These are phyloP conservation scores for Microdochium trichocladiopsis DNA, from an alignment of 2,329 filamentous ascomycete genomes.

Conservation along the genomic window DNA sequence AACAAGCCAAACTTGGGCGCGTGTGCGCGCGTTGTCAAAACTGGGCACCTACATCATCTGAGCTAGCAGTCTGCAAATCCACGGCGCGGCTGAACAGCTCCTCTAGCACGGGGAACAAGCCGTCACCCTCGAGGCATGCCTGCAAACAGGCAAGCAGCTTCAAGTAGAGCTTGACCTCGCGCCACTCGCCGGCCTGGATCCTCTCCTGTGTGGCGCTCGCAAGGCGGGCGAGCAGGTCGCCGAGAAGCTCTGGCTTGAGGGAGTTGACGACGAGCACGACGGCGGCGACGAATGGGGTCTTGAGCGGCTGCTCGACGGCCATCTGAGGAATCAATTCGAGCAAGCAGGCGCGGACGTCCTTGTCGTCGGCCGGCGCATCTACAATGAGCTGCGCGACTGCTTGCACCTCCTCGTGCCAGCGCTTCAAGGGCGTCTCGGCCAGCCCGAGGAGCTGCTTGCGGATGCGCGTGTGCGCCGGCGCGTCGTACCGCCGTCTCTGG, in stretches of 20 bases:
- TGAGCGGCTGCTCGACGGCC: conserved; percentile 85
- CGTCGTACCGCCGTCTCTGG: conserved; percentile 67
- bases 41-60: conserved; percentile 87
- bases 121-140: conserved; percentile 71
- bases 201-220: conserved; percentile 56
- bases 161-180: conserved; percentile 81
- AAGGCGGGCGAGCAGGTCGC: conserved; percentile 60
- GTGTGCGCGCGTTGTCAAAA: too few relatives aligned
- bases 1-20: too few relatives aligned
- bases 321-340: conserved; percentile 69
- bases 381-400: conserved; percentile 69
- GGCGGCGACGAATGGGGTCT: conserved; percentile 90
- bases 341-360: conserved; percentile 67
- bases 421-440: conserved; percentile 73
- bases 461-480: conserved; percentile 61
- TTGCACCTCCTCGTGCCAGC: conserved; percentile 71
- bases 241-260: conserved; percentile 66
- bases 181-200: conserved; percentile 72
- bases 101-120: conserved; percentile 76
- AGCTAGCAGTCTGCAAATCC: conserved; percentile 85
- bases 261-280: conserved; percentile 75
- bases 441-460: conserved; percentile 73
- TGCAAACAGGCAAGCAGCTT: conserved; percentile 88
- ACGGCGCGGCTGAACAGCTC: conserved; percentile 90
- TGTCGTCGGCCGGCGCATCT: conserved; percentile 74